Evolutionary conservation across 805 yeast species (phyloP).

Genomic region (Wickerhamiella hasegawae): DNA sequence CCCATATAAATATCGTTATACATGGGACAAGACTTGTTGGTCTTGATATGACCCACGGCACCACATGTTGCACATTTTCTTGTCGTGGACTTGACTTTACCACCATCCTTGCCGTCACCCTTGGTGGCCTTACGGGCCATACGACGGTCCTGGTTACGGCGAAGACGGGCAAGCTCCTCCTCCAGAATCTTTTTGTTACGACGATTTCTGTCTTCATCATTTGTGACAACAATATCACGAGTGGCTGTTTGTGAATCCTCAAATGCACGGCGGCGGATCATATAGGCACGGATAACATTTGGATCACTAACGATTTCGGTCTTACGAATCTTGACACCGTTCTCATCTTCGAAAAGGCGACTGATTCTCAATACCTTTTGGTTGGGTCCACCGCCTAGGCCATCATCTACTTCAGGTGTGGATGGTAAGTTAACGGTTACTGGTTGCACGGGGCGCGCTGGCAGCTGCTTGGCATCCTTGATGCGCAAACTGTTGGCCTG

Average conservation of each 20-base stretch:
- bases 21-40: conserved; percentile 84
- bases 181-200: conserved; percentile 62
- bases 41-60: conserved; percentile 84
- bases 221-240: conserved; percentile 59
- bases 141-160: conserved; percentile 57
- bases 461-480: conserved; percentile 23
- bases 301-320: conserved; percentile 72
- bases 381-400: conserved; percentile 15
- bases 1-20: conserved; percentile 34
- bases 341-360: conserved; percentile 64
- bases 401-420: conserved; percentile 23
- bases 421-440: not conserved
- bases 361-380: conserved; percentile 45
- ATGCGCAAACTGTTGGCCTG: conserved; percentile 49
- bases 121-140: conserved; percentile 38
- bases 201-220: conserved; percentile 69
- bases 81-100: conserved; percentile 55
- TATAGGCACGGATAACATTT: conserved; percentile 69
- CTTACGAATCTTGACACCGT: conserved; percentile 71
- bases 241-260: conserved; percentile 52
- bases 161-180: conserved; percentile 68
- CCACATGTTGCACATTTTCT: conserved; percentile 93
- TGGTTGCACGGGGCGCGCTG: conserved; percentile 6
- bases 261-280: conserved; percentile 50
- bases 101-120: conserved; percentile 45